Percentiles rank a stretch among this genome's conserved stretches.
Conservation (phyloP, 345 rosid species). For the Boechera divaricarpa region DNA sequence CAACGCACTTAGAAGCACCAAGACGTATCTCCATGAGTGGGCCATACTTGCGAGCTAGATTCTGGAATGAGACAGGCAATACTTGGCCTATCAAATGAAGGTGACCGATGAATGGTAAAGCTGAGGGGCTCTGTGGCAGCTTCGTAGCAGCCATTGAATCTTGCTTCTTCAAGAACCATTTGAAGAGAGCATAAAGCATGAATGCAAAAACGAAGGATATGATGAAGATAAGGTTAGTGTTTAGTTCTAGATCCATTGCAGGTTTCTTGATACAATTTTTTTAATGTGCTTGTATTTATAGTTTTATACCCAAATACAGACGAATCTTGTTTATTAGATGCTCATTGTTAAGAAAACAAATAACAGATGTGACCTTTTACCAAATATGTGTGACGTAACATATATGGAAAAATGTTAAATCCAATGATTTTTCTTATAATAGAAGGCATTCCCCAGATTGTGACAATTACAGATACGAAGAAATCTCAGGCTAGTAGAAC, state of each 20-base stretch:
- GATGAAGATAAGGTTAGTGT: constrained; percentile 23
- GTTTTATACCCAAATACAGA: neutral
- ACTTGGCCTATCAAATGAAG: constrained; percentile 54
- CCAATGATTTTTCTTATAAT: neutral
- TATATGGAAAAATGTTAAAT: neutral
- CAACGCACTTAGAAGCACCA: constrained; percentile 49
- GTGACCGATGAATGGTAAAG: constrained; percentile 64
- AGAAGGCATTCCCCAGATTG: neutral
- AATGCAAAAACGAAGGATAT: constrained; percentile 28
- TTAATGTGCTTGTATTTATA: constrained; percentile 28
- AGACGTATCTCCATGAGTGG: constrained; percentile 54
- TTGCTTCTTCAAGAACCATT: constrained; percentile 24
- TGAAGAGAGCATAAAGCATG: constrained; percentile 31
- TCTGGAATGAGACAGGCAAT: constrained; percentile 46
- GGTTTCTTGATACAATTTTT: neutral
- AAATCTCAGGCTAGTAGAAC: neutral
- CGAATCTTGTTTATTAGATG: constrained; percentile 39
- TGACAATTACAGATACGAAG: constrained; percentile 1
- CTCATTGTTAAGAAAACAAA: constrained; percentile 42
- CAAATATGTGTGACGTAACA: constrained; percentile 13
- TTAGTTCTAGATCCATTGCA: constrained; percentile 37
- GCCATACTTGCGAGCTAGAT: constrained; percentile 47
- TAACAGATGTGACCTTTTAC: constrained; percentile 24
- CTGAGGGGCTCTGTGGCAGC: constrained; percentile 53
- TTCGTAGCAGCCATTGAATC: constrained; percentile 21